These are phyloP conservation scores for Russula brevipes DNA, from an alignment of 768 basidiomycete species.

Conservation along the genomic window DNA sequence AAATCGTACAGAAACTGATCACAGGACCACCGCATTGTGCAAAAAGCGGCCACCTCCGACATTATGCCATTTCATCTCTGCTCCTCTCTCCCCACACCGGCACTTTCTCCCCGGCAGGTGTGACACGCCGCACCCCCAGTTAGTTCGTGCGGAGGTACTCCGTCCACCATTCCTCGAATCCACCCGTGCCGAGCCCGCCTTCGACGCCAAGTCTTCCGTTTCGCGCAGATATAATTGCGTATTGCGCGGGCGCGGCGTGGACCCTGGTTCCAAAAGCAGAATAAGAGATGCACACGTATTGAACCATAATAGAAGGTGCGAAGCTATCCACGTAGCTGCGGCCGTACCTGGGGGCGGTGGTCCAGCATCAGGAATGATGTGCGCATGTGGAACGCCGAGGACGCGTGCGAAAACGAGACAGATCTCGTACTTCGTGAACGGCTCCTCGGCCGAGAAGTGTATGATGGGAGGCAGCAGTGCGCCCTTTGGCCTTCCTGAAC, in stretches of 20 bases:
- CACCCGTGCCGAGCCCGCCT: constrained; percentile 53
- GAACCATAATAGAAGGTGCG: too few species aligned
- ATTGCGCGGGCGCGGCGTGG: constrained; percentile 73
- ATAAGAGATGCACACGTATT: background rate
- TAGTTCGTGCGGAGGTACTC: constrained; percentile 32
- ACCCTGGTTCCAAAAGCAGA: constrained; percentile 37
- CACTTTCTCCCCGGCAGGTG: background rate
- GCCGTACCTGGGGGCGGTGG: constrained; percentile 38
- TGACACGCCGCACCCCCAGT: background rate
- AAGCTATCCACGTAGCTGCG: background rate
- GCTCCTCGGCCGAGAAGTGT: constrained; percentile 79
- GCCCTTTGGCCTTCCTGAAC: constrained; percentile 33
- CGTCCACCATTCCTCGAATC: constrained; percentile 87
- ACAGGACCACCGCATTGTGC: background rate
- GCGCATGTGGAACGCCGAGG: constrained; percentile 61
- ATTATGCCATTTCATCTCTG: background rate
- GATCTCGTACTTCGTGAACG: constrained; percentile 92
- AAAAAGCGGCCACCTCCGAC: background rate
- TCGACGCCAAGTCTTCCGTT: constrained; percentile 55
- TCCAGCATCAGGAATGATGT: constrained; percentile 70
- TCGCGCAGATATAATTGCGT: constrained; percentile 72
- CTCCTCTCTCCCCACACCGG: background rate
- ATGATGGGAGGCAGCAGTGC: constrained; percentile 60
- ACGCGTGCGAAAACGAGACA: constrained; percentile 72
- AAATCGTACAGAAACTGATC: background rate